phyloP scores from a whole-genome alignment of 1,284 basidiomycete species.

The Tetrapyrgos nigripes region DNA sequence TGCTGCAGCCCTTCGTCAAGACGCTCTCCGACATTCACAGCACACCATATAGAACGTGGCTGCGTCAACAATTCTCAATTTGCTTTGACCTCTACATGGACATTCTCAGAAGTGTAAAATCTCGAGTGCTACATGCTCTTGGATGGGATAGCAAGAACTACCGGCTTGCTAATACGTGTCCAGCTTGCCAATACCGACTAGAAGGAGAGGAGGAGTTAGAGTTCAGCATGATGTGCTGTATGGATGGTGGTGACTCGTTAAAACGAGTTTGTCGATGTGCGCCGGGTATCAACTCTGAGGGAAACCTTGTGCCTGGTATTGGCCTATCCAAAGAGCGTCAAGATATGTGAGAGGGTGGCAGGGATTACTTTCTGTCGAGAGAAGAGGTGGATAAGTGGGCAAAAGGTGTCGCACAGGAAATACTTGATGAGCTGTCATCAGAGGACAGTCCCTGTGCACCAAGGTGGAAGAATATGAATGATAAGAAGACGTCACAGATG shows the following conservation, averaged over 20 bases:
- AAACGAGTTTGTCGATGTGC: conserved; percentile 22
- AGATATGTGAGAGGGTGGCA: background rate
- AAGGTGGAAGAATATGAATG: too few relatives aligned
- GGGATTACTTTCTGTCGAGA: conserved; percentile 8
- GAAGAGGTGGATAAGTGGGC: conserved; percentile 19
- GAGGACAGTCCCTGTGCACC: too few relatives aligned
- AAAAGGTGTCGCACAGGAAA: too few relatives aligned
- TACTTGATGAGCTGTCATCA: too few relatives aligned
- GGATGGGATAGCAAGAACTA: conserved; percentile 28
- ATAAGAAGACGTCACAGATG: too few relatives aligned
- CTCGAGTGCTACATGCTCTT: conserved; percentile 23
- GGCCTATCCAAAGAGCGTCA: background rate
- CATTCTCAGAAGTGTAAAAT: background rate
- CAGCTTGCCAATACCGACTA: conserved; percentile 33
- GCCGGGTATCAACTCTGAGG: background rate
- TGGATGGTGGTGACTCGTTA: conserved; percentile 41
- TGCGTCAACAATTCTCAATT: conserved; percentile 16
- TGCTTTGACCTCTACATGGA: conserved; percentile 21
- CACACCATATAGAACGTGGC: conserved; percentile 1
- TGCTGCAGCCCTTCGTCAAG: conserved; percentile 20
- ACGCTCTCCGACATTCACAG: conserved; percentile 19
- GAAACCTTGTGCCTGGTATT: background rate
- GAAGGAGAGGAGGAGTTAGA: conserved; percentile 26
- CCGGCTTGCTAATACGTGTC: conserved; percentile 33
- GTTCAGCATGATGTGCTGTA: conserved; percentile 27